Evolutionary conservation across 208 protist species (phyloP), one percentile per base, ranked within the genome.

Genomic region (Trypanosomatidae sp.): DNA sequence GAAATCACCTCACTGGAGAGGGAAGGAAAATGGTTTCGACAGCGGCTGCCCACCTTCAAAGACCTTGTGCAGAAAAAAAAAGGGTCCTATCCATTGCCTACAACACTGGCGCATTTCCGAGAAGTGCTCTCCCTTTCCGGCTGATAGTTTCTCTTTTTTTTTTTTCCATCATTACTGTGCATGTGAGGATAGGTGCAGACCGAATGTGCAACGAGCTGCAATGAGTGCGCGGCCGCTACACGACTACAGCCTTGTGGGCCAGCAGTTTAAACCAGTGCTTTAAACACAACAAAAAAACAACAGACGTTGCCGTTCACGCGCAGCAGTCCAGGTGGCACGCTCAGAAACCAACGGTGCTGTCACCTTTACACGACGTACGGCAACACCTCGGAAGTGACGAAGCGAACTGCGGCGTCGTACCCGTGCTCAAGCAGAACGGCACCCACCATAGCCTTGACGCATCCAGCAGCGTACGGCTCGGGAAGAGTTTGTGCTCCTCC

Each of bases 361-460:
- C 43, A n/a, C 64, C 43, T 36, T 28, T 60, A 80, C 13, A 80
- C 19, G 4, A 94, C 62, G 58, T 72, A 82, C 28, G 86, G 82
- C 13, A 96, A 69, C 33, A 94, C 67, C 52, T 91, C 79, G 17
- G 76, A 79, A 17, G 55, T 68, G 59, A 86, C 81, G 74, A 97
- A 97, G 6, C 33, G n/a, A 28, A 59, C 77, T 22, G 89, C 84
- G 6, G 78, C 58, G 56, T 82, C 79, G 64, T 86, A 73, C 39
- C 88, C 87, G 41, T 88, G 71, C 69, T 95, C 90, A 39, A 97
- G 66, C 65, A 87, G 82, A 28, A 97, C 86, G 56, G 85, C 86
- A 8, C 81, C 88, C n/a, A 91, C 66, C 67, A 95, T 62, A n/a
- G 93, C 82, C 71, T 92, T 93, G 7, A 95, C 87, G 72, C 83